Evolutionary conservation across 2,329 filamentous ascomycete species (phyloP).

Genomic region (Blastomyces gilchristii): DNA sequence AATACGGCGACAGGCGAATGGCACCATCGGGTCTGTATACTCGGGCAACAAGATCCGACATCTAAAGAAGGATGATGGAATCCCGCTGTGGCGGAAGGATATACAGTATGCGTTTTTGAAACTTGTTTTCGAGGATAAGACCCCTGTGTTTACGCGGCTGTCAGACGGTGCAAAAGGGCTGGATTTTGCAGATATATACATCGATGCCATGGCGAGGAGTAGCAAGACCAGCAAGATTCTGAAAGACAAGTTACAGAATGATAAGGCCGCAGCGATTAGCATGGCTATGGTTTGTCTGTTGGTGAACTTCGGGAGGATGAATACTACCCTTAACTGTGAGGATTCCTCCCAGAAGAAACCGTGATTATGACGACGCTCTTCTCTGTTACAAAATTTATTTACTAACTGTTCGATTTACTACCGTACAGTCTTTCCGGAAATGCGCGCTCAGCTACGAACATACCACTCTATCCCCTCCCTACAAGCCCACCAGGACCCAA

Average conservation of each 20-base stretch:
- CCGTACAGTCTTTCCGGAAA: slow-evolving; percentile 82
- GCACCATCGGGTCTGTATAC: slow-evolving; percentile 56
- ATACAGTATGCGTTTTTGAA: slow-evolving; percentile 57
- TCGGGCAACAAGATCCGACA: slow-evolving; percentile 58
- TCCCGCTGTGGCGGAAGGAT: slow-evolving; percentile 56
- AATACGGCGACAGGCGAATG: slow-evolving; percentile 53
- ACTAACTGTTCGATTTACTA: background rate
- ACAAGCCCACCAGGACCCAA: slow-evolving; percentile 87
- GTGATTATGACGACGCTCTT: background rate
- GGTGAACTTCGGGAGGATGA: slow-evolving; percentile 97
- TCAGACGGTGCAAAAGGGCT: slow-evolving; percentile 67
- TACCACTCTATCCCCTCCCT: slow-evolving; percentile 97
- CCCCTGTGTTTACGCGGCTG: slow-evolving; percentile 74
- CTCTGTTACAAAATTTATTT: slow-evolving; percentile 3
- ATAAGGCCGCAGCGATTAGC: slow-evolving; percentile 82
- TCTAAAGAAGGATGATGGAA: slow-evolving; percentile 57
- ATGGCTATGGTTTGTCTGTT: slow-evolving; percentile 99
- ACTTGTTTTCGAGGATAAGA: slow-evolving; percentile 52
- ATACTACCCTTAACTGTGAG: slow-evolving; percentile 93
- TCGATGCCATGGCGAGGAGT: slow-evolving; percentile 96
- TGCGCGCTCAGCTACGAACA: slow-evolving; percentile 93
- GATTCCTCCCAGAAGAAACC: slow-evolving; percentile 7
- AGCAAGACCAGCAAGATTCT: slow-evolving; percentile 99
- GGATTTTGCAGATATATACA: slow-evolving; percentile 88
- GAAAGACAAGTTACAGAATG: slow-evolving; percentile 88